Evolutionary conservation across 768 basidiomycete species (phyloP).

Genomic region (Auriscalpium orientale): DNA sequence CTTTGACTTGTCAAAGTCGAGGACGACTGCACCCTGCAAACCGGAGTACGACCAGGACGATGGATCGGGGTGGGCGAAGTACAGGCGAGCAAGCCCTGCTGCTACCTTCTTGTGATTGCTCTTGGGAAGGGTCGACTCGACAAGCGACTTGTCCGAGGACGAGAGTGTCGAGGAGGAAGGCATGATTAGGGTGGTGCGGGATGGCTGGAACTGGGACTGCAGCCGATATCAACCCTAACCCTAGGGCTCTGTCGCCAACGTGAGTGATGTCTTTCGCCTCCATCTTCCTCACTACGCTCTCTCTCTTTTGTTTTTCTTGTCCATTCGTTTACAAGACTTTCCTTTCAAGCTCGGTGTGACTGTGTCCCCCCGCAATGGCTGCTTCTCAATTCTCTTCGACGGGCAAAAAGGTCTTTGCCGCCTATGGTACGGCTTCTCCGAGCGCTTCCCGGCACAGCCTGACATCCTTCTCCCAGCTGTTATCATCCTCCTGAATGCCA

Average conservation of each 20-base stretch:
- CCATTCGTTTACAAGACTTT: not conserved
- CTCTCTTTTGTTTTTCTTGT: not conserved
- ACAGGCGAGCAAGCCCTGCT: conserved; percentile 82
- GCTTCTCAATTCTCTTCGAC: not conserved
- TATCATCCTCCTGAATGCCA: conserved; percentile 38
- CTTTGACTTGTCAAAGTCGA: conserved; percentile 53
- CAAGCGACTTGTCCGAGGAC: conserved; percentile 67
- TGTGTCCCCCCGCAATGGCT: not conserved
- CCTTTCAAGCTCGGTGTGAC: not conserved
- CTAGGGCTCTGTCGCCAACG: too few relatives aligned
- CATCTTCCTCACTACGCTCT: not conserved
- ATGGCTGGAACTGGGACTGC: too few relatives aligned
- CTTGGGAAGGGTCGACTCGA: conserved; percentile 55
- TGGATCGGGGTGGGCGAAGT: conserved; percentile 78
- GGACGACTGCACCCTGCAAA: conserved; percentile 76
- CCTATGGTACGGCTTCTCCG: not conserved
- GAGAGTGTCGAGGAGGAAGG: conserved; percentile 64
- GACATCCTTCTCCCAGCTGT: conserved; percentile 23
- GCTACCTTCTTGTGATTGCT: conserved; percentile 65
- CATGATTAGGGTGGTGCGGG: conserved; percentile 52
- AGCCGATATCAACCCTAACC: too few relatives aligned
- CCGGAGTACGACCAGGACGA: conserved; percentile 82
- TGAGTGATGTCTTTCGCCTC: too few relatives aligned
- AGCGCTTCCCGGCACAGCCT: not conserved
- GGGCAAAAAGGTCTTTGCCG: not conserved